phyloP scores from a whole-genome alignment of 1,284 basidiomycete genomes.

The Thecaphora thlaspeos region DNA sequence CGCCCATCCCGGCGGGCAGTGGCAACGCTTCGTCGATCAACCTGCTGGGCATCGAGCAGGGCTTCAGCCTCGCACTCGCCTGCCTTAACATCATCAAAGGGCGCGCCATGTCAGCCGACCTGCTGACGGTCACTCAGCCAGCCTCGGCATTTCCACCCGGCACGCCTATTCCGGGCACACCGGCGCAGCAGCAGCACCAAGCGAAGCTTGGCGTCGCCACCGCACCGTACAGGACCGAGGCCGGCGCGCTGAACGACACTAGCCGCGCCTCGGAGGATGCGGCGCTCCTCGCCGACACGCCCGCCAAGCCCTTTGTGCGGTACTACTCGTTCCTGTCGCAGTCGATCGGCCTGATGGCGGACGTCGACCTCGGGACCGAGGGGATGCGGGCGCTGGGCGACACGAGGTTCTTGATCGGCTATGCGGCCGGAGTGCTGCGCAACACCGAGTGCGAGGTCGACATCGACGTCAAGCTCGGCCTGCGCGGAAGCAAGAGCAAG shows the following conservation, averaged over 20 bases:
- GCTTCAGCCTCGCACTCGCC: conserved; percentile 62
- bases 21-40: conserved; percentile 80
- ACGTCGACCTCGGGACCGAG: conserved; percentile 74
- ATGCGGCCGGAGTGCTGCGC: conserved; percentile 62
- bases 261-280: conserved; percentile 19
- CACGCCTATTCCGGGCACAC: conserved; percentile 14
- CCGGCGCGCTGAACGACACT: no score
- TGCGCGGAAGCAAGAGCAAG: conserved; percentile 30
- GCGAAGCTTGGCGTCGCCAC: conserved; percentile 10
- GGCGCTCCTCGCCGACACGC: conserved; percentile 21
- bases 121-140: conserved; percentile 75
- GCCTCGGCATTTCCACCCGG: conserved; percentile 45
- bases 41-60: conserved; percentile 61
- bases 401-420: conserved; percentile 79
- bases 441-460: conserved; percentile 46
- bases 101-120: conserved; percentile 70
- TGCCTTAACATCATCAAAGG: conserved; percentile 86
- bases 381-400: conserved; percentile 91
- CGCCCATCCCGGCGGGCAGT: conserved; percentile 83
- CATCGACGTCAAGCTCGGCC: conserved; percentile 48
- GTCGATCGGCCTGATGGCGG: conserved; percentile 85
- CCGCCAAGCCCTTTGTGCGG: conserved; percentile 41
- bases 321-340: conserved; percentile 86
- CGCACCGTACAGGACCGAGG: conserved; percentile 1
- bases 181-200: conserved; percentile 1